phyloP scores from a whole-genome alignment of 495 filamentous ascomycete genomes.

The Cercophora samala region DNA sequence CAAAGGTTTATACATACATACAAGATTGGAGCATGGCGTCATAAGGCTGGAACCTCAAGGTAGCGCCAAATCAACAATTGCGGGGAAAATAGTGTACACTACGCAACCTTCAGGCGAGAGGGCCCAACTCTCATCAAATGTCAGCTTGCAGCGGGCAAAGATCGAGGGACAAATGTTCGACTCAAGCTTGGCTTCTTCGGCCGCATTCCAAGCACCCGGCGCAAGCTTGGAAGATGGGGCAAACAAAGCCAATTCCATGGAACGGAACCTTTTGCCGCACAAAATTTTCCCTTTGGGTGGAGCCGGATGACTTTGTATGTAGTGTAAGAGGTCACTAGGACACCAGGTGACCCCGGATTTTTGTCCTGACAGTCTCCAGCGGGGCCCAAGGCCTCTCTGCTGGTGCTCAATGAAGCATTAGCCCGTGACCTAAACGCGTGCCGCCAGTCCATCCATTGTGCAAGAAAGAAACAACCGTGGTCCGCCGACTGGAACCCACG shows the following conservation, averaged over 20 bases:
- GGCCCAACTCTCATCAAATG: not conserved
- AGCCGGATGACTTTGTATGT: not conserved
- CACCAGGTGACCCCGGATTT: not conserved
- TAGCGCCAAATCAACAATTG: not conserved
- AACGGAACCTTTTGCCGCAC: conserved; percentile 1
- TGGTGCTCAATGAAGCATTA: not conserved
- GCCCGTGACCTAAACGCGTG: no score
- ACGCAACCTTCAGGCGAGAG: no score
- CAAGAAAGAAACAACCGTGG: not conserved
- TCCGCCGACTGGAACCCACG: not conserved
- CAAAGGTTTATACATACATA: no score
- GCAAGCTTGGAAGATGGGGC: conserved; percentile 1
- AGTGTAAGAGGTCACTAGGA: not conserved
- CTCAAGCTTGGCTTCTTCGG: not conserved
- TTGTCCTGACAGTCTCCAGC: not conserved
- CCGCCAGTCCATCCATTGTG: not conserved
- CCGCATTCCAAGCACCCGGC: not conserved
- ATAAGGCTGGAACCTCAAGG: conserved; percentile 10
- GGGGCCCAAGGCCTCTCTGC: not conserved
- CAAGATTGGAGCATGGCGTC: conserved; percentile 1
- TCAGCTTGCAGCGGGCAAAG: not conserved
- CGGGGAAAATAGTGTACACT: not conserved
- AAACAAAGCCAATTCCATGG: conserved; percentile 5
- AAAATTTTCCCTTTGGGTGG: not conserved
- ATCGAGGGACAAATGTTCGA: not conserved